Evolutionary conservation across 2,329 filamentous ascomycete species (phyloP), one percentile per base, ranked within the genome.

Genomic region (Claviceps paspali): DNA sequence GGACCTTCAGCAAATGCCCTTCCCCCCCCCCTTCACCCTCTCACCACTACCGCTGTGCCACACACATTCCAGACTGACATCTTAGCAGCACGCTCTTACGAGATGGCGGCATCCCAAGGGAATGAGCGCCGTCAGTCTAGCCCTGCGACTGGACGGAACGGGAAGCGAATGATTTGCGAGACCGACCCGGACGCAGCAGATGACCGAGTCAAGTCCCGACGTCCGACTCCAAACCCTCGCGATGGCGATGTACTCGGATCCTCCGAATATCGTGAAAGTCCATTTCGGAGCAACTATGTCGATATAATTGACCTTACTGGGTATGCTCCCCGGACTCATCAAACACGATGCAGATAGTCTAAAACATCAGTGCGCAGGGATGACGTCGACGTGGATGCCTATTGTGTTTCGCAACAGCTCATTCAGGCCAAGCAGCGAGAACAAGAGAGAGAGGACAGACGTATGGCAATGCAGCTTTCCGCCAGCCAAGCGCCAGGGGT

Each of bases 241-340:
- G 32, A 14, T 31, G 28, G 19, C 12, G 26, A 3, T 5, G 27
- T 26, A 23, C 15, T 30, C 11, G 17, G 18, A 14, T 32, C 35
- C 29, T 37, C 23, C 18, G 27, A 26, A 14, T 2, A 31, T 24
- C 7, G 21, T 29, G 35, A 34, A 35, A 21, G 41, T 28, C 37
- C 37, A 19, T 19, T 12, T 21, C 24, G 12, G 18, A 17, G 14
- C 42, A 42, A 36, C n/a, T 27, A 37, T 15, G 24, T 49, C 30
- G 51, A 55, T 15, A 38, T 62, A 26, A 61, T 64, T 38, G 61
- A 65, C 46, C 55, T 65, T 47, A 65, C 61, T 43, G 60, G 59
- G 55, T 60, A 54, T 41, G 52, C 42, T 26, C 27, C 2, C n/a
- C 14, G 7, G 11, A 17, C 17, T 24, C 9, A 12, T 7, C 12